phyloP scores from a whole-genome alignment of 31 red algal species.

The Odonthalia washingtoniensis region DNA sequence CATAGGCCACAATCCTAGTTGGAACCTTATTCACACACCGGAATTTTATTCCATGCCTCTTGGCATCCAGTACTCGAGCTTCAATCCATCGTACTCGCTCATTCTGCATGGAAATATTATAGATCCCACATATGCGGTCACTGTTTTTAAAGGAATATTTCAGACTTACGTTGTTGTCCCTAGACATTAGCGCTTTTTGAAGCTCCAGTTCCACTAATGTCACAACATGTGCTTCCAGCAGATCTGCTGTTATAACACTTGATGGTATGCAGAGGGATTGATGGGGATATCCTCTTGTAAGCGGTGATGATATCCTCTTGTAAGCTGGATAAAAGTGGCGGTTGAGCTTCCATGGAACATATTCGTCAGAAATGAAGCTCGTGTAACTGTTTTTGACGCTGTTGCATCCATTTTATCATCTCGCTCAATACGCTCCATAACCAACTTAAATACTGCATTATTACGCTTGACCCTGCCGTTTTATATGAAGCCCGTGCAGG shows the following conservation, averaged over 20 bases:
- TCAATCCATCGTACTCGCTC: constrained; percentile 23
- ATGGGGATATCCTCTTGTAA: no score
- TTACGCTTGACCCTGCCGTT: not conserved
- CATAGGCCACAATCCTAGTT: constrained; percentile 2
- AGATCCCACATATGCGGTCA: not conserved
- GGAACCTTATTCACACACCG: not conserved
- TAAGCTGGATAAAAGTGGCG: constrained; percentile 19
- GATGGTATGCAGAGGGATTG: not conserved
- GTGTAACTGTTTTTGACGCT: not conserved
- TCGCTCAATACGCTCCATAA: not conserved
- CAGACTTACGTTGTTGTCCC: not conserved
- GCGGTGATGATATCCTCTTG: constrained; percentile 36
- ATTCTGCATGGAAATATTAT: constrained; percentile 47
- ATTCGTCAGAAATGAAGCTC: constrained; percentile 4
- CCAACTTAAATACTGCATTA: not conserved
- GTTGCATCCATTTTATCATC: not conserved
- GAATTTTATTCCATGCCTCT: not conserved
- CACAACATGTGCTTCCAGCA: constrained; percentile 19
- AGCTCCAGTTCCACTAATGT: not conserved
- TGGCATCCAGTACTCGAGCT: not conserved
- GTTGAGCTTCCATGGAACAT: constrained; percentile 1
- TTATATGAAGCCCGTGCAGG: not conserved
- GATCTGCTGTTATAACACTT: not conserved
- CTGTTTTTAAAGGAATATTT: not conserved
- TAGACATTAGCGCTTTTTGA: constrained; percentile 6